Evolutionary conservation across 2,329 filamentous ascomycete species (phyloP).

Genomic region (Lachnum nothofagi): DNA sequence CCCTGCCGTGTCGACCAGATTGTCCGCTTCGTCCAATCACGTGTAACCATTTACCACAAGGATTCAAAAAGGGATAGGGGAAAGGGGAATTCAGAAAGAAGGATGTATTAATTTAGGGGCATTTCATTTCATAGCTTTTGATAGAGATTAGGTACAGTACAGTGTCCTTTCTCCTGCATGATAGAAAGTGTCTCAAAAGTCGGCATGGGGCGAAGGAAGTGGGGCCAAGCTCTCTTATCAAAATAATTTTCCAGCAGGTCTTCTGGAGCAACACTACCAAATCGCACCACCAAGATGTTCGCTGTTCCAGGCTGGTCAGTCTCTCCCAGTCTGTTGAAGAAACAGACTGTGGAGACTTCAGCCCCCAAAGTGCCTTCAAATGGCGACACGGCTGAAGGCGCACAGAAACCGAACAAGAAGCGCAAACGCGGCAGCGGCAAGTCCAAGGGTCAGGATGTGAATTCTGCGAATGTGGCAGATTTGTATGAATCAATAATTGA

Average conservation of each 20-base stretch:
- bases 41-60: no score
- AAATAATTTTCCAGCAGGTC: neutral
- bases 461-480: constrained; percentile 65
- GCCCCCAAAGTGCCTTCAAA: constrained; percentile 14
- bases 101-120: no score
- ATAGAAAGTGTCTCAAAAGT: no score
- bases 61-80: no score
- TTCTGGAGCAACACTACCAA: neutral
- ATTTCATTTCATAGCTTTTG: no score
- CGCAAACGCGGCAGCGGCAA: constrained; percentile 46
- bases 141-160: no score
- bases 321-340: constrained; percentile 64
- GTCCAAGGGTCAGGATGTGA: constrained; percentile 54
- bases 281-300: constrained; percentile 58
- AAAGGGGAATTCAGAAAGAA: no score
- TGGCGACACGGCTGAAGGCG: constrained; percentile 27
- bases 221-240: neutral
- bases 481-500: constrained; percentile 79
- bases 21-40: no score
- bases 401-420: constrained; percentile 42
- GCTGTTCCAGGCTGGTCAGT: constrained; percentile 90
- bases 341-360: constrained; percentile 44
- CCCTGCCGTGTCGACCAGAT: no score
- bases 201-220: no score
- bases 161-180: no score